phyloP scores from a whole-genome alignment of 768 basidiomycete genomes.

The Mycena capillaripes region DNA sequence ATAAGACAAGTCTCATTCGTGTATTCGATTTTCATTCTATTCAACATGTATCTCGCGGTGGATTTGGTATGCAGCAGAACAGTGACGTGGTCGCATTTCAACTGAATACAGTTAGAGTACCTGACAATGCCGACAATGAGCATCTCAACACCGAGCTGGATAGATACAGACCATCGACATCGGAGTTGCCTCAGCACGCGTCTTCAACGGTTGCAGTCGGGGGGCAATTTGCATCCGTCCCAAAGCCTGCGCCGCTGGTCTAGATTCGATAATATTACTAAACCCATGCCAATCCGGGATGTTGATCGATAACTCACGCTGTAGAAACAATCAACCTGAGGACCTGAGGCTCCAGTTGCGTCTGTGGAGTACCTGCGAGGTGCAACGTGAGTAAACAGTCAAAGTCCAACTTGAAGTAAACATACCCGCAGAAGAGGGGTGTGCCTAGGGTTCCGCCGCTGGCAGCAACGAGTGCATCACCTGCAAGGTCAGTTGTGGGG shows the following conservation, averaged over 20 bases:
- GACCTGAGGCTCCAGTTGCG: not conserved
- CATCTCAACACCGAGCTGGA: no score
- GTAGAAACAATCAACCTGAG: slow-evolving; percentile 4
- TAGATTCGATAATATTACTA: not conserved
- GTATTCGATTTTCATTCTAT: no score
- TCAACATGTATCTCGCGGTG: no score
- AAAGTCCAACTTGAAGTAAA: not conserved
- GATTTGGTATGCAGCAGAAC: no score
- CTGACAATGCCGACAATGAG: no score
- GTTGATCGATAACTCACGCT: not conserved
- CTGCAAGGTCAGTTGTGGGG: slow-evolving; percentile 56
- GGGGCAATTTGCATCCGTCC: not conserved
- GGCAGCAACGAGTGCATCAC: slow-evolving; percentile 43
- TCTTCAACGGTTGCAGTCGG: not conserved
- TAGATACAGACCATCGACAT: not conserved
- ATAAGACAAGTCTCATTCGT: no score
- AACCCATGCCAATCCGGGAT: not conserved
- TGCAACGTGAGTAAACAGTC: not conserved
- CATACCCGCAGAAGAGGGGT: slow-evolving; percentile 23
- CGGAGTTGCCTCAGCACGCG: slow-evolving; percentile 3
- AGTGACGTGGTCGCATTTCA: no score
- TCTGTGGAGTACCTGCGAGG: slow-evolving; percentile 6
- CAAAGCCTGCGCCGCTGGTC: not conserved
- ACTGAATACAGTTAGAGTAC: no score
- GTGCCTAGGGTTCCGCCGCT: slow-evolving; percentile 23